Base-by-base conservation (phyloP, 2,329 filamentous ascomycete genomes). In the Trichoderma cornu-damae region DNA sequence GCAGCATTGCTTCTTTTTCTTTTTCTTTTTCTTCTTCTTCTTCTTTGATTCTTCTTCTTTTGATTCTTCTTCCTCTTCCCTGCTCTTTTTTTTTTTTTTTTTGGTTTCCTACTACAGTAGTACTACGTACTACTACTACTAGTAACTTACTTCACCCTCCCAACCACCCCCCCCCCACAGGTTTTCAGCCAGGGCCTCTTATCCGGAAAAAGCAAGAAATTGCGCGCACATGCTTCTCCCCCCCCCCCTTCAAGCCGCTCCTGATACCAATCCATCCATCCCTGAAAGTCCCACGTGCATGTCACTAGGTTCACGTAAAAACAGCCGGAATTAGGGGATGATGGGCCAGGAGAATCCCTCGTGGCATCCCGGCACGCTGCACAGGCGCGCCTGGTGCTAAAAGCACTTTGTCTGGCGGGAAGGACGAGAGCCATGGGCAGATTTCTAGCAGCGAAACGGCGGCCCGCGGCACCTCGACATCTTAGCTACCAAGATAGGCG, bases 281-380 rank as follows among this genome's bases (percentile, higher is more conserved):
- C 42, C 43, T 59, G 42, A 50, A 24, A 53, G 51, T 46, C 35
- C 57, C 57, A 59, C 57, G 57, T 59, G 55, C 48, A 55, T 55
- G 40, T 37, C 51, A 38, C 51, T 35, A 47, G 51, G 51, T 47
- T 47, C 51, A 46, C 51, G 50, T 55, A 55, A 55, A 55, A 55
- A 55, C 51, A 47, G 51, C 47, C 40, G 42, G 51, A 53, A 22
- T 30, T 48, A 42, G 57, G 30, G 9, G 26, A 14, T 53, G 49
- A 46, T 46, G 40, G 57, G n/a, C 47, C 16, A 48, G 42, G 48
- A 59, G 51, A 49, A 50, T 55, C 44, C 57, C 57, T 59, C 57
- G 57, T 59, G 57, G 57, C 57, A 59, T 48, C 52, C 57, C 44
- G 57, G 57, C 34, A 55, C 42, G 26, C 28, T 54, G 40, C 40